Base-by-base conservation (phyloP, 768 basidiomycete genomes). In the Agrocybe pediades region DNA sequence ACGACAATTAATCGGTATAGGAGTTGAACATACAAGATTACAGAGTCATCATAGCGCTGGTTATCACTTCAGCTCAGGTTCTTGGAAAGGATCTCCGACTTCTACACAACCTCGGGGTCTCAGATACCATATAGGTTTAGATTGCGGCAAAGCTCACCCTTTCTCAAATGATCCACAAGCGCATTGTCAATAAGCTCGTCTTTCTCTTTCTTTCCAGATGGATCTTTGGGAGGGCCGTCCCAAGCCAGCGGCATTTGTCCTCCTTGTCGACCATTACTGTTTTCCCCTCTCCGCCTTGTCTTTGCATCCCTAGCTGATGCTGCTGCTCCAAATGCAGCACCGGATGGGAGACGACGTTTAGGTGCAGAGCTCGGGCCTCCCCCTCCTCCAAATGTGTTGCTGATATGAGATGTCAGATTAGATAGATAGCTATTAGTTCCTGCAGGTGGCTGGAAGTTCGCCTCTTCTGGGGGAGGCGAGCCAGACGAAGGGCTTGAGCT, bases 31-130 rank as follows among this genome's bases (percentile, higher is more conserved):
- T 13, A 36, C 33, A 13, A 36, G 33, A 36, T 15, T 36, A 36
- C 33, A 13, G n/a, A 11, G 33, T n/a, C n/a, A n/a, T n/a, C n/a
- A 13, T 36, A 13, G n/a, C 15, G 33, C 33, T 36, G n/a, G n/a
- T 36, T 13, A 36, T 11, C 33, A 11, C 46, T 58, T 59, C 49
- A 62, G 23, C 39, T 47, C 53, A 50, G 63, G 56, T 19, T 82
- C 79, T 40, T 72, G 64, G 65, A 84, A 82, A 25, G 82, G 82
- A 69, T 84, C 82, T 19, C 81, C 81, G 33, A 83, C 76, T 61
- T 83, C 81, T 82, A 36, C 33, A 36, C 33, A 60, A 25, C 43
- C 24, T 29, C 33, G 2, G 51, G 23, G 15, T 45, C 42, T 46
- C 30, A 53, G 23, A 45, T 46, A 55, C 48, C 29, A 36, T 25